Conservation (phyloP, 2,329 filamentous ascomycete species). For the Thelonectria blattea region DNA sequence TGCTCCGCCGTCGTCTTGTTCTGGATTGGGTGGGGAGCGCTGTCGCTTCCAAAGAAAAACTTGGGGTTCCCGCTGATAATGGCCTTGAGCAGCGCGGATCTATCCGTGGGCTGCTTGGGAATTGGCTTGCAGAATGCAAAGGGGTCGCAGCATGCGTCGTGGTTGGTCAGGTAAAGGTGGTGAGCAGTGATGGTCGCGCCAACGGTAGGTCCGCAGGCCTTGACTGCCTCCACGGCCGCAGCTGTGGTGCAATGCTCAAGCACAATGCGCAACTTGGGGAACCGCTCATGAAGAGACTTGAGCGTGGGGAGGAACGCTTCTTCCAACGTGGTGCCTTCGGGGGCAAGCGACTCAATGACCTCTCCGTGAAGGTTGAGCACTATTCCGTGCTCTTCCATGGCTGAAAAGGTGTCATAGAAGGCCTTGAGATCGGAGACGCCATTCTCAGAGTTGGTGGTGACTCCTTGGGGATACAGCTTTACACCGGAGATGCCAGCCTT, state of each 20-base stretch:
- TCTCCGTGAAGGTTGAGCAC: slow-evolving; percentile 96
- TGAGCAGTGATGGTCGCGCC: slow-evolving; percentile 84
- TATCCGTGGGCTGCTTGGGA: slow-evolving; percentile 71
- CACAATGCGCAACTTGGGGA: slow-evolving; percentile 73
- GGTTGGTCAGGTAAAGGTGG: slow-evolving; percentile 80
- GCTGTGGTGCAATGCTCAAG: slow-evolving; percentile 89
- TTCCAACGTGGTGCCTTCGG: slow-evolving; percentile 53
- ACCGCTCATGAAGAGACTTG: slow-evolving; percentile 72
- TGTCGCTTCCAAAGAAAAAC: slow-evolving; percentile 75
- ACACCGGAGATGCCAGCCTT: slow-evolving; percentile 73
- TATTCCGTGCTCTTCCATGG: slow-evolving; percentile 84
- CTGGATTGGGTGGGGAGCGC: slow-evolving; percentile 66
- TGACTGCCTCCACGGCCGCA: slow-evolving; percentile 79
- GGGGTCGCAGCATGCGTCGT: slow-evolving; percentile 67
- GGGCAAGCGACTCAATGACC: slow-evolving; percentile 59
- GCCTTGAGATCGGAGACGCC: slow-evolving; percentile 73
- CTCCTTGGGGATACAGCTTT: slow-evolving; percentile 71
- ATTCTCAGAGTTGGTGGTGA: slow-evolving; percentile 70
- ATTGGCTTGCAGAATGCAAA: slow-evolving; percentile 77
- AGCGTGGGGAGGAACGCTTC: slow-evolving; percentile 80
- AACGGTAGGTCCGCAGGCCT: slow-evolving; percentile 77
- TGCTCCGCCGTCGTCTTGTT: slow-evolving; percentile 58
- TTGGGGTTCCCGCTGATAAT: slow-evolving; percentile 64
- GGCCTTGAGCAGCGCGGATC: slow-evolving; percentile 73
- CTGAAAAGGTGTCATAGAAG: slow-evolving; percentile 82